Base-by-base conservation (phyloP, 768 basidiomycete genomes). In the Hydnomerulius pinastri region DNA sequence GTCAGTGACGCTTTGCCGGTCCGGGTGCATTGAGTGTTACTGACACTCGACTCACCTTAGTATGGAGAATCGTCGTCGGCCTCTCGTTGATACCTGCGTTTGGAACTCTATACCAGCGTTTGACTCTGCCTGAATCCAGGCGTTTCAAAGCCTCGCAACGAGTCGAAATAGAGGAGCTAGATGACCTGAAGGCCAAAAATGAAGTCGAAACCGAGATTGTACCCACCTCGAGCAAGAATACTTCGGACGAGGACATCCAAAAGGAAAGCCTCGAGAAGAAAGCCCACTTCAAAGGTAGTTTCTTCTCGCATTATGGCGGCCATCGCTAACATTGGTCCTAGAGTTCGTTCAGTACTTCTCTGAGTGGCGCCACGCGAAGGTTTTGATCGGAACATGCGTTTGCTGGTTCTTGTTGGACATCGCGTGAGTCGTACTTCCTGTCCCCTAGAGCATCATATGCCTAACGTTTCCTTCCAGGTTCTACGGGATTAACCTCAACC, bases 341-440 rank as follows among this genome's bases (percentile, higher is more conserved):
- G 88, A 89, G 44, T 88, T 87, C 63, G 12, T 81, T 40, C 47
- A 49, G 0, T 90, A 92, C 68, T 86, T 90, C 63, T 80, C 79
- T 5, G 78, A 89, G 62, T 89, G 86, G 86, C 71, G 79, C 6
- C 86, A 91, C 48, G 71, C 75, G 3, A 86, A 84, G 59, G 64
- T 83, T 18, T 71, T 92, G 11, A 71, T 91, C 38, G 88, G 83
- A 10, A 90, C 88, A 0, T 79, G 77, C 48, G 25, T 64, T 36
- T 85, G 80, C 55, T 91, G 90, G 90, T 89, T 91, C 72, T 61
- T 90, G 20, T 75, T 90, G 28, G 88, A 90, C 56, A 77, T 90
- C 27, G 83, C 87, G 79, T 85, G 58, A 50, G 51, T 49, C 11
- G 46, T 43, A 30, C 0, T 41, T 48, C 21, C 21, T 2, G 2